A percentile compares a stretch with the other conserved stretches of the same genome.
Evolutionary conservation across 192 early-diverging fungal genomes (phyloP).

Genomic region (Backusella luteola): DNA sequence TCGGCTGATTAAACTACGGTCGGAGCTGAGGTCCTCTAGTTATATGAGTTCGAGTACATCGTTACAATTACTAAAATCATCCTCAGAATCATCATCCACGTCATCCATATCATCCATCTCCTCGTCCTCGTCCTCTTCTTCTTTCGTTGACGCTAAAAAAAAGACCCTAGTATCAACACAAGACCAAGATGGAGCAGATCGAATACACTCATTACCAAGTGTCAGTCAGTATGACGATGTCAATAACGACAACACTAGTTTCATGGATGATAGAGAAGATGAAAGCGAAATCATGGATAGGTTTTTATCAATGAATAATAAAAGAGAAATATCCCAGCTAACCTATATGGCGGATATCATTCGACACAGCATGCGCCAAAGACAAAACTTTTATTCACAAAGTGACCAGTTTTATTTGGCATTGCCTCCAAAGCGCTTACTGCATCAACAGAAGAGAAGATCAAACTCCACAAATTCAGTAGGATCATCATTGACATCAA

Average conservation of each 20-base stretch:
- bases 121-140: not conserved
- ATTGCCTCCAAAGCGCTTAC: not conserved
- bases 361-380: not conserved
- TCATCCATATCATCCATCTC: not conserved
- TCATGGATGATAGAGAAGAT: not conserved
- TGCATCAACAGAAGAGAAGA: not conserved
- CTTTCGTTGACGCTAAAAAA: not conserved
- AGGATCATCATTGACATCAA: not conserved
- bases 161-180: not conserved
- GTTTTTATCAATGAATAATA: not conserved
- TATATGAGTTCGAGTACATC: slow-evolving; percentile 9
- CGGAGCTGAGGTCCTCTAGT: not conserved
- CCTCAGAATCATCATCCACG: not conserved
- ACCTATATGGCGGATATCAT: not conserved
- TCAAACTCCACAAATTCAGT: not conserved
- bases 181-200: not conserved
- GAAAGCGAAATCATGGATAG: slow-evolving; percentile 10
- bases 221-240: not conserved
- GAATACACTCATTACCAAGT: not conserved
- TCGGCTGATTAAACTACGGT: not conserved
- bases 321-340: not conserved
- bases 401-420: slow-evolving; percentile 5
- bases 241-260: not conserved
- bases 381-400: not conserved
- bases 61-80: not conserved